Evolutionary conservation across 2,329 filamentous ascomycete species (phyloP).

Genomic region (Diaporthe vaccinii): DNA sequence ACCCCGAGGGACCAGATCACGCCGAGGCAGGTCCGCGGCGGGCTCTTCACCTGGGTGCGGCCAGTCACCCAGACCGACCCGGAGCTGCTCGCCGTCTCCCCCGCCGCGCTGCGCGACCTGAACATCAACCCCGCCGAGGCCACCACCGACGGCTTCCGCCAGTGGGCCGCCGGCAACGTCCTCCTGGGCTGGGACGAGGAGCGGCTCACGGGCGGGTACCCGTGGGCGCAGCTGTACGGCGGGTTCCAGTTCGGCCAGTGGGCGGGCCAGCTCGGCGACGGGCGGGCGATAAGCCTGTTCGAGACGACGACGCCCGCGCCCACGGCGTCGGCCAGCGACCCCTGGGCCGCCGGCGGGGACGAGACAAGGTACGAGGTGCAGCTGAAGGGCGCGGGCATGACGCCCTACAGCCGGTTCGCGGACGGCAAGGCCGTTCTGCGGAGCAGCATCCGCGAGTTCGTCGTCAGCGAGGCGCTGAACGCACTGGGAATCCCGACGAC

Average conservation of each 20-base stretch:
- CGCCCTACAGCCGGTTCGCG: slow-evolving; percentile 95
- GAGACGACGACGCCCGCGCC: slow-evolving; percentile 80
- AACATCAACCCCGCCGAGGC: slow-evolving; percentile 79
- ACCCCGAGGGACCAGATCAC: slow-evolving; percentile 82
- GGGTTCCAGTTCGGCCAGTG: slow-evolving; percentile 86
- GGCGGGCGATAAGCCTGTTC: slow-evolving; percentile 93
- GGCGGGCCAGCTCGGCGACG: slow-evolving; percentile 96
- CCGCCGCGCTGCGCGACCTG: slow-evolving; percentile 83
- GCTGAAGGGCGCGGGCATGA: slow-evolving; percentile 92
- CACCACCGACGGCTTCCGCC: slow-evolving; percentile 79
- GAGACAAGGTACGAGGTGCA: slow-evolving; percentile 84
- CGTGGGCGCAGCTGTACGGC: slow-evolving; percentile 98
- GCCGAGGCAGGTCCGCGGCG: slow-evolving; percentile 86
- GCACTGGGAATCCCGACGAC: slow-evolving; percentile 89
- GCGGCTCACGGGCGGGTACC: slow-evolving; percentile 80
- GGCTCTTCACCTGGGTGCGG: slow-evolving; percentile 91
- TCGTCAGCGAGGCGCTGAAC: slow-evolving; percentile 91
- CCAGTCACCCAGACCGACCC: slow-evolving; percentile 80
- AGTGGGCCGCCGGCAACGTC: slow-evolving; percentile 85
- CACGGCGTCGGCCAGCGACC: slow-evolving; percentile 62
- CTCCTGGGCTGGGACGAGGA: slow-evolving; percentile 83
- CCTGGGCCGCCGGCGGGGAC: neutral
- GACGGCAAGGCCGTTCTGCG: slow-evolving; percentile 94
- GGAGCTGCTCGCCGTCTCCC: slow-evolving; percentile 85
- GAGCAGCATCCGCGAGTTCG: slow-evolving; percentile 93